These are phyloP conservation scores for Trypanosoma conorhini DNA, from an alignment of 208 protist genomes.

Conservation along the genomic window DNA sequence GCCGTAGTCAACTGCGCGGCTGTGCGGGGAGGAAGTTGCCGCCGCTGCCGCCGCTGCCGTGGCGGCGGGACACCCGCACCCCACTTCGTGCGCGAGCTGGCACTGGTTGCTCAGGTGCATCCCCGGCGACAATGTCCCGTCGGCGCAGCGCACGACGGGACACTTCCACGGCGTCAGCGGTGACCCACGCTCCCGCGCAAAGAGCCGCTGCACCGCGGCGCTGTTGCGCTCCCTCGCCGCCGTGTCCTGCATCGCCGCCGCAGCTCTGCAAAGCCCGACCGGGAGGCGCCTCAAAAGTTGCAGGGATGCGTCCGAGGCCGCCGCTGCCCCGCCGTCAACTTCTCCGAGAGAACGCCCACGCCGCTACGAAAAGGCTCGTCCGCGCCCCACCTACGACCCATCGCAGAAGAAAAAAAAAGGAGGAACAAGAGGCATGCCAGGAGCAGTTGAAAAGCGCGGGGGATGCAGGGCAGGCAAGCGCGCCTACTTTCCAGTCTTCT, in stretches of 20 bases:
- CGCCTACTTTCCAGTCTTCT: too few species aligned
- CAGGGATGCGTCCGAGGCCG: too few species aligned
- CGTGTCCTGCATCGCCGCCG: too few species aligned
- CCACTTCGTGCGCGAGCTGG: constrained; percentile 43
- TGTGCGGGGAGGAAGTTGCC: constrained; percentile 14
- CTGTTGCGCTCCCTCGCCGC: constrained; percentile 43
- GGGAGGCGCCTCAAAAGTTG: too few species aligned
- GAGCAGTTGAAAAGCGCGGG: too few species aligned
- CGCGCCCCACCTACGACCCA: too few species aligned
- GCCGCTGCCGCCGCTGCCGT: not conserved
- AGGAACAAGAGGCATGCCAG: too few species aligned
- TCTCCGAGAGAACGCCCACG: too few species aligned
- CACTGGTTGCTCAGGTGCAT: constrained; percentile 48
- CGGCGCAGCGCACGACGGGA: not conserved
- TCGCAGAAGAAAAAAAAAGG: too few species aligned
- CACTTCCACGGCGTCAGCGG: constrained; percentile 5
- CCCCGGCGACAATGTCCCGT: constrained; percentile 31
- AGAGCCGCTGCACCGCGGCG: constrained; percentile 46
- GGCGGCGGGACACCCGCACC: not conserved
- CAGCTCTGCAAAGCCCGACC: too few species aligned
- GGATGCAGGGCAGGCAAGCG: too few species aligned
- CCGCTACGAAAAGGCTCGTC: too few species aligned
- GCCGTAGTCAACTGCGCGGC: not conserved
- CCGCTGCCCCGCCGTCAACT: not conserved
- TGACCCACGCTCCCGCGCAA: constrained; percentile 3